These are phyloP conservation scores for Polytrichum formosum DNA, from an alignment of 225 moss, liverwort and hornwort genomes.

Conservation along the genomic window DNA sequence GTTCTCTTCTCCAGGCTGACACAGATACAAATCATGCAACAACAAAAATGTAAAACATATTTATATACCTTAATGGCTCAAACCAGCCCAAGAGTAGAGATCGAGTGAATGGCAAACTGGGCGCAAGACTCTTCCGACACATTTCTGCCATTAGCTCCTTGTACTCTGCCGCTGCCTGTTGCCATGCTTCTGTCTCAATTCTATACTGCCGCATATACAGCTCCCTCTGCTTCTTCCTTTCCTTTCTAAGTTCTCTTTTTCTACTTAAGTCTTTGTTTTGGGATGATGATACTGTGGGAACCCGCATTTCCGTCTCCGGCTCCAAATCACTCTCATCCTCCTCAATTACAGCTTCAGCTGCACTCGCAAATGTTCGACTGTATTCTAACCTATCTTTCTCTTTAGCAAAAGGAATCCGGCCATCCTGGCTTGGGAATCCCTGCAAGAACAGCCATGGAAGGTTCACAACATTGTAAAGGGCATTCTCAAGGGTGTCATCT, in stretches of 20 bases:
- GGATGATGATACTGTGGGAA: not conserved
- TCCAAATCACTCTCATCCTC: conserved; percentile 32
- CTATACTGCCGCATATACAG: conserved; percentile 59
- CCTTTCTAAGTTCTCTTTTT: conserved; percentile 20
- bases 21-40: not conserved
- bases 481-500: conserved; percentile 75
- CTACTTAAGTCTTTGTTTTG: not conserved
- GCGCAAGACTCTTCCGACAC: conserved; percentile 93
- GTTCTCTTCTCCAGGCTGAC: no score
- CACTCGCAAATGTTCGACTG: conserved; percentile 45
- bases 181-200: conserved; percentile 82
- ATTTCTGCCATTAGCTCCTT: conserved; percentile 71
- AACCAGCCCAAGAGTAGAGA: conserved; percentile 92
- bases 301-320: conserved; percentile 17
- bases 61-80: conserved; percentile 71
- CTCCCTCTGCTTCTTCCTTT: conserved; percentile 35
- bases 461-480: conserved; percentile 72
- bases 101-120: conserved; percentile 81
- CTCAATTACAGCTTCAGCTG: conserved; percentile 37
- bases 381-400: conserved; percentile 33
- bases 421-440: conserved; percentile 42
- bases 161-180: conserved; percentile 72
- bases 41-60: not conserved
- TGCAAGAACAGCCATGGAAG: conserved; percentile 77
- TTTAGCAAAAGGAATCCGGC: conserved; percentile 30